Percentiles rank a stretch among this genome's conserved stretches.
phyloP scores from a whole-genome alignment of 306 rosid genomes.

The Fragaria ananassa region DNA sequence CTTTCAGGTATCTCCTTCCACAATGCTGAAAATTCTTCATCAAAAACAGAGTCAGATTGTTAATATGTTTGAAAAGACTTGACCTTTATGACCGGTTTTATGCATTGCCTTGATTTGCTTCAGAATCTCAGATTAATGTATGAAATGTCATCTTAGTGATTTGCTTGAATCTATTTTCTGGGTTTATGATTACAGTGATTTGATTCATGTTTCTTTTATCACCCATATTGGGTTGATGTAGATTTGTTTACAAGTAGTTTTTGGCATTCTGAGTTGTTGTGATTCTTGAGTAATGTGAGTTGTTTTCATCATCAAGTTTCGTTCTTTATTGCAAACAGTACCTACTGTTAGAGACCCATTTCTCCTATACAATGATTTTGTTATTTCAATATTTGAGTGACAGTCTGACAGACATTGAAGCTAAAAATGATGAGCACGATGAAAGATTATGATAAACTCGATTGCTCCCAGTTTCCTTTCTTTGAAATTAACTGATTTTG shows the following conservation, averaged over 20 bases:
- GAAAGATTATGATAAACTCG: not conserved
- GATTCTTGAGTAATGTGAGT: not conserved
- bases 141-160: not conserved
- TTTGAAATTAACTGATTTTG: not conserved
- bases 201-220: not conserved
- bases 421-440: not conserved
- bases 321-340: not conserved
- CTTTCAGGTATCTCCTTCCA: slow-evolving; percentile 38
- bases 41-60: not conserved
- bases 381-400: not conserved
- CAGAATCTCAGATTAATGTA: slow-evolving; percentile 11
- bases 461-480: slow-evolving; percentile 8
- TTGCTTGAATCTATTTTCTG: slow-evolving; percentile 13
- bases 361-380: not conserved
- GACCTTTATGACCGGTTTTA: not conserved
- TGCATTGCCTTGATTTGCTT: slow-evolving; percentile 3
- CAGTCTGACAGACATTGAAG: not conserved
- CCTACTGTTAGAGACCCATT: not conserved
- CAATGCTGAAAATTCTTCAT: not conserved
- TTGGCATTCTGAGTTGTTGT: slow-evolving; percentile 7
- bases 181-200: slow-evolving; percentile 2
- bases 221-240: slow-evolving; percentile 2
- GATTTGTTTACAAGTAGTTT: slow-evolving; percentile 3
- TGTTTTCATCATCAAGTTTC: not conserved
- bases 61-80: slow-evolving; percentile 1